Conservation (phyloP, 306 rosid genomes). For the Glycyrrhiza uralensis region DNA sequence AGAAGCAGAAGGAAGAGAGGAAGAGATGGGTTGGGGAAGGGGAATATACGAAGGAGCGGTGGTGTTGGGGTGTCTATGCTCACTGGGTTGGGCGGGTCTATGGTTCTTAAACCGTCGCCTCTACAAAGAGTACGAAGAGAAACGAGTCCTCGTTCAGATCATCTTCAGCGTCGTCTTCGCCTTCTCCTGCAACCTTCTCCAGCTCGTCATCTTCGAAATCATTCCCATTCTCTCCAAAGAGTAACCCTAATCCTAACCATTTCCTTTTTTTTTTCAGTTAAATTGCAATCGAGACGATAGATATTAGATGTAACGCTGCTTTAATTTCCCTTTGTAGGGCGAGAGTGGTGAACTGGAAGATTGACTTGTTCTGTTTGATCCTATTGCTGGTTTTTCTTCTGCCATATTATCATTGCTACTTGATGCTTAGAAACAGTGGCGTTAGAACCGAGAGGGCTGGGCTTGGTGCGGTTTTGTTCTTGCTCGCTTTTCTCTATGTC, state of each 20-base stretch:
- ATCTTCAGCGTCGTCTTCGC: constrained; percentile 92
- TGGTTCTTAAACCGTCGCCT: constrained; percentile 92
- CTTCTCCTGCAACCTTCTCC: constrained; percentile 94
- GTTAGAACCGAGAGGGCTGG: constrained; percentile 79
- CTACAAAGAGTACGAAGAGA: constrained; percentile 95
- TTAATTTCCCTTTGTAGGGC: constrained; percentile 47
- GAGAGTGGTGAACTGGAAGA: constrained; percentile 85
- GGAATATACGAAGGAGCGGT: constrained; percentile 64
- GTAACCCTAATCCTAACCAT: constrained; percentile 17
- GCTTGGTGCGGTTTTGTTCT: constrained; percentile 67
- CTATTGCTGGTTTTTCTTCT: constrained; percentile 77
- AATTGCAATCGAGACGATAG: neutral
- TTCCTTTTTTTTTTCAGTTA: neutral
- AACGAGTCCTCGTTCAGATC: constrained; percentile 79
- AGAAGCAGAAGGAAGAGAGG: too few species aligned
- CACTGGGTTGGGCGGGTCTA: constrained; percentile 81
- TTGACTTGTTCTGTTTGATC: constrained; percentile 82
- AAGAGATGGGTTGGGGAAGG: constrained; percentile 77
- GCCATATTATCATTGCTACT: constrained; percentile 90
- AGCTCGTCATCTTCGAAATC: constrained; percentile 95
- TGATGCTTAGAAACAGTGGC: constrained; percentile 78
- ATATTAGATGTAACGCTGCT: too few species aligned
- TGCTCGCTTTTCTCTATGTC: constrained; percentile 80
- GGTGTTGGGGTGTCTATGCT: constrained; percentile 51
- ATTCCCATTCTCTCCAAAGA: constrained; percentile 91